Conservation (phyloP, 495 filamentous ascomycete species). For the Hyaloscypha variabilis region DNA sequence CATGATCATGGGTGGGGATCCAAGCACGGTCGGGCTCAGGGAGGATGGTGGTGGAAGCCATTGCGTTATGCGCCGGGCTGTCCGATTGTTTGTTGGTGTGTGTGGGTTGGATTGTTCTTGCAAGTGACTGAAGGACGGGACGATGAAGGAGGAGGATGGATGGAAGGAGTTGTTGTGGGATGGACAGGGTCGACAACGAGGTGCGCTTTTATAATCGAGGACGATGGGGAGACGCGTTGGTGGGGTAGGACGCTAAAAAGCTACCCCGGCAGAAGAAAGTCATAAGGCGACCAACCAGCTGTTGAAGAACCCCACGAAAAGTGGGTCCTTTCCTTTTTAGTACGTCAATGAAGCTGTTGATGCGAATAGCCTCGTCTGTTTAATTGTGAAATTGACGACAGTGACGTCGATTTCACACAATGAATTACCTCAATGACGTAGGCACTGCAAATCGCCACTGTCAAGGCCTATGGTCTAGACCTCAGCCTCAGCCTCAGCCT, state of each 20-base stretch:
- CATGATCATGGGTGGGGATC: constrained; percentile 6
- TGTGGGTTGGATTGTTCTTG: background rate
- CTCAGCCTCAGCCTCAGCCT: no score
- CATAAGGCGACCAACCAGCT: no score
- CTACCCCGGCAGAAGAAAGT: background rate
- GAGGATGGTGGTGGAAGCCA: constrained; percentile 1
- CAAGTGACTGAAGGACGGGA: background rate
- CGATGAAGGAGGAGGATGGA: background rate
- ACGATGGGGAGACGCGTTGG: background rate
- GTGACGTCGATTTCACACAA: no score
- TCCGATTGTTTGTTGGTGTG: background rate
- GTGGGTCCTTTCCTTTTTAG: background rate
- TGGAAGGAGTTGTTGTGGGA: background rate
- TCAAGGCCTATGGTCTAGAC: no score
- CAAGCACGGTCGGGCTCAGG: constrained; percentile 10
- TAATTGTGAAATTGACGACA: no score
- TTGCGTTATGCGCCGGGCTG: background rate
- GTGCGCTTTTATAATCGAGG: background rate
- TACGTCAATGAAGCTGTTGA: background rate
- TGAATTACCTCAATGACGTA: no score
- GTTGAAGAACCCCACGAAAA: no score
- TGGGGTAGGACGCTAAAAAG: background rate
- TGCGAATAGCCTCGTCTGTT: no score
- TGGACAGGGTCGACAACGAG: background rate
- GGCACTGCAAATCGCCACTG: no score